Conservation (phyloP, 2,329 filamentous ascomycete genomes). For the Neobulgaria alba region DNA sequence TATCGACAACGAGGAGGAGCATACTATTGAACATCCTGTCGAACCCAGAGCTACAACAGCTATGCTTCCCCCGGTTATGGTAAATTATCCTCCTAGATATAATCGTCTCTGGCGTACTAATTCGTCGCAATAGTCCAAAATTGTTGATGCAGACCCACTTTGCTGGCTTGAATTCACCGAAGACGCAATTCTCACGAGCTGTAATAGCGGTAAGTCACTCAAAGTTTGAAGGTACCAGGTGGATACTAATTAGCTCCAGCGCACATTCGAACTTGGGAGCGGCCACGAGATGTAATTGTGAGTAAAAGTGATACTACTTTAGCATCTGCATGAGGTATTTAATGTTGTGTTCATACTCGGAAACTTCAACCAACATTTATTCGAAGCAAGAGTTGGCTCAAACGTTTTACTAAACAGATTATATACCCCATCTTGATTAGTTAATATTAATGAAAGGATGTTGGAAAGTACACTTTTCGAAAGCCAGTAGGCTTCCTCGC, state of each 20-base stretch:
- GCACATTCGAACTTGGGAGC: conserved; percentile 22
- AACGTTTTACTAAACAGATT: too few relatives aligned
- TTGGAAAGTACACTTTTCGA: too few relatives aligned
- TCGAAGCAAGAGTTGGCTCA: too few relatives aligned
- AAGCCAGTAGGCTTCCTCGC: too few relatives aligned
- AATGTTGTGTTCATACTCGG: too few relatives aligned
- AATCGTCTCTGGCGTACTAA: conserved; percentile 17
- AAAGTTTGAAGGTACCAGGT: background rate
- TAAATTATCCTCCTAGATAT: conserved; percentile 33
- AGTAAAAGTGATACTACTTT: conserved; percentile 11
- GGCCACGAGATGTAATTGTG: conserved; percentile 13
- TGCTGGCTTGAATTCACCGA: conserved; percentile 92
- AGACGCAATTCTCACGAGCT: conserved; percentile 85
- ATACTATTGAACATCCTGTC: conserved; percentile 65
- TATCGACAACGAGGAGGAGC: conserved; percentile 37
- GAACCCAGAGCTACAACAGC: conserved; percentile 78
- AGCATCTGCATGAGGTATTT: conserved; percentile 6
- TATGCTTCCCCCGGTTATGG: conserved; percentile 83
- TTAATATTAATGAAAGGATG: too few relatives aligned
- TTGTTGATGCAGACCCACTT: conserved; percentile 76
- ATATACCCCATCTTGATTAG: too few relatives aligned
- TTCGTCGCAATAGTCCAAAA: conserved; percentile 53
- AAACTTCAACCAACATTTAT: too few relatives aligned
- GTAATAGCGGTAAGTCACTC: conserved; percentile 66
- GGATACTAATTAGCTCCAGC: conserved; percentile 6